A percentile compares a stretch with the other conserved stretches of the same genome.
These are phyloP conservation scores for Hura crepitans DNA, from an alignment of 441 rosid genomes.

Conservation along the genomic window DNA sequence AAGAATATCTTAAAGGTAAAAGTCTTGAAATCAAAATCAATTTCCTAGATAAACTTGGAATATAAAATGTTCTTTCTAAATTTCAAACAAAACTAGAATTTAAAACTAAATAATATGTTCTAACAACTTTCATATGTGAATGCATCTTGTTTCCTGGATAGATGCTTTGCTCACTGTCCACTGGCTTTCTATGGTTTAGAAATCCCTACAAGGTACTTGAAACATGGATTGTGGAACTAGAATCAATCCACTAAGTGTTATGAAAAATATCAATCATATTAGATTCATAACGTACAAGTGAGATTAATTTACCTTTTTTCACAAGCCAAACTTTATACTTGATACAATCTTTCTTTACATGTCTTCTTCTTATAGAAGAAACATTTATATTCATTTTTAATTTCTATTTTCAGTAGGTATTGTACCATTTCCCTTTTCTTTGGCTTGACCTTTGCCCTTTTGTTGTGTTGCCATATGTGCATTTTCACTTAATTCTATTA, in stretches of 20 bases:
- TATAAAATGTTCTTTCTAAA: conserved; percentile 4
- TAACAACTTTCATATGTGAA: not conserved
- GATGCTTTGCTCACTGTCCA: not conserved
- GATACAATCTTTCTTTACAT: not conserved
- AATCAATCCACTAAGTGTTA: conserved; percentile 10
- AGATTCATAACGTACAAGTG: conserved; percentile 17
- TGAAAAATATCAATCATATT: not conserved
- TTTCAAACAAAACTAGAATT: not conserved
- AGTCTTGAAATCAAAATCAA: conserved; percentile 2
- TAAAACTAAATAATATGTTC: not conserved
- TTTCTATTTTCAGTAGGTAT: not conserved
- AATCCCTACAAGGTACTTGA: not conserved
- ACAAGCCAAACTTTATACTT: not conserved
- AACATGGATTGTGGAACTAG: not conserved
- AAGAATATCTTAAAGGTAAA: not conserved
- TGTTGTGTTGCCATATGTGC: not conserved
- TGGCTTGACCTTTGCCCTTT: not conserved
- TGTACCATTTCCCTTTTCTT: not conserved
- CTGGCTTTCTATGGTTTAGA: too few relatives aligned
- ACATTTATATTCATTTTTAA: not conserved
- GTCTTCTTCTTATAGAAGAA: not conserved
- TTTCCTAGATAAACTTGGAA: conserved; percentile 4
- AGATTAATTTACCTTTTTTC: conserved; percentile 16
- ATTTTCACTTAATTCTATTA: too few relatives aligned
- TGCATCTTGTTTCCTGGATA: not conserved